Conservation (phyloP, 2,329 filamentous ascomycete genomes). For the Fusarium acutatum region DNA sequence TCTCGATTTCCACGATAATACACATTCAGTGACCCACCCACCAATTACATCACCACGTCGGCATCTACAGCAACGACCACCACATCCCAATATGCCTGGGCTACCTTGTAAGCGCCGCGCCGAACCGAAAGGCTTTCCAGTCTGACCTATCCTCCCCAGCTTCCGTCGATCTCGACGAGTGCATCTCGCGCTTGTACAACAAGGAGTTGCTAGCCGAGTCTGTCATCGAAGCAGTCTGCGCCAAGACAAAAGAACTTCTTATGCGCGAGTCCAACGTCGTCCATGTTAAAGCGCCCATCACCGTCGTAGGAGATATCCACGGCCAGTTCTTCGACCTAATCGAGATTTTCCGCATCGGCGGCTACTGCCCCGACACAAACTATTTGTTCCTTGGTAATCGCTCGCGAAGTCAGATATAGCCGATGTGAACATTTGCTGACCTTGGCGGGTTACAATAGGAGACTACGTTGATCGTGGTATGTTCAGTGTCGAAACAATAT, state of each 20-base stretch:
- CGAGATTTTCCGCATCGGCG: slow-evolving; percentile 98
- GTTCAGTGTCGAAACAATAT: slow-evolving; percentile 99
- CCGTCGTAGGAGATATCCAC: slow-evolving; percentile 97
- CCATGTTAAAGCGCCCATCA: slow-evolving; percentile 93
- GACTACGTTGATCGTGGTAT: slow-evolving; percentile 99
- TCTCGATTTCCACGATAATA: slow-evolving; percentile 11
- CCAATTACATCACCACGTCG: neutral
- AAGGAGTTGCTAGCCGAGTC: slow-evolving; percentile 97
- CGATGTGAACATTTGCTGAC: slow-evolving; percentile 13
- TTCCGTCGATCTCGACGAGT: slow-evolving; percentile 98
- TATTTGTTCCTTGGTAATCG: slow-evolving; percentile 90
- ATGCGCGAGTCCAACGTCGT: slow-evolving; percentile 99
- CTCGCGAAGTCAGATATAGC: neutral
- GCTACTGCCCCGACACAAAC: slow-evolving; percentile 96
- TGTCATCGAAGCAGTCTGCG: slow-evolving; percentile 98
- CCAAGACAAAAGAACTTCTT: slow-evolving; percentile 97
- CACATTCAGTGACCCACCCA: slow-evolving; percentile 7
- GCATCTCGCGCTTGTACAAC: slow-evolving; percentile 94
- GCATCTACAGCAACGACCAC: neutral
- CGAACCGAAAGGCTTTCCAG: neutral
- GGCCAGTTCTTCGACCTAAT: slow-evolving; percentile 99
- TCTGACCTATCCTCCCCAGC: slow-evolving; percentile 59
- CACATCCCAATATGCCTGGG: slow-evolving; percentile 59
- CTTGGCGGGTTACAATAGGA: slow-evolving; percentile 58
- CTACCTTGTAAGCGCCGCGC: slow-evolving; percentile 59